Evolutionary conservation across 202 grass and related monocot genomes (phyloP), one percentile per base, ranked within the genome.

Genomic region (Digitaria exilis): DNA sequence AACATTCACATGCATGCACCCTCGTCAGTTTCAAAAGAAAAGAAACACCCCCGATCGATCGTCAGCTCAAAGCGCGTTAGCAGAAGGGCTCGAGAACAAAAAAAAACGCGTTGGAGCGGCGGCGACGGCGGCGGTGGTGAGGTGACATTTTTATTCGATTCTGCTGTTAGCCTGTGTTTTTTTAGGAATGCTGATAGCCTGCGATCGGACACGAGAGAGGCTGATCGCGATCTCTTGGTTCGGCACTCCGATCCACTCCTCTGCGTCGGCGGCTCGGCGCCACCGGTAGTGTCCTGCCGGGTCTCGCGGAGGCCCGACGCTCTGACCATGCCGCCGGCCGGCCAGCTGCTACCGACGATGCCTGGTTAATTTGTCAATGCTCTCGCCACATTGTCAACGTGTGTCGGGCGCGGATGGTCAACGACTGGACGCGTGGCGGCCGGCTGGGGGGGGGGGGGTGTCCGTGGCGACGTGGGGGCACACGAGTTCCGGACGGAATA

Each of bases 11-110:
- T n/a, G n/a, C n/a, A n/a, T n/a, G n/a, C n/a, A n/a, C 5, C 18
- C 21, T n/a, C 37, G 37, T 39, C 37, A 39, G 37, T 39, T 39
- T 39, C 37, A 39, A 39, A 39, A 39, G 9, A 39, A 37, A 37
- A 37, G 4, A 37, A 37, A 37, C 35, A 37, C 35, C 35, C 35
- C 6, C 1, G n/a, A n/a, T n/a, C n/a, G n/a, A 32, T 77, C 52
- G 15, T 80, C 71, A n/a, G 71, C 66, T 82, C 82, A 82, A 85
- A 89, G 10, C 82, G 65, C 72, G 87, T 82, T 12, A 84, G 75
- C 22, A 21, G 8, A 10, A 6, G 37, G 0, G 21, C 18, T 9
- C 49, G 30, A n/a, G 19, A 11, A 8, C 12, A 4, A 46, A 49
- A 17, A 49, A 82, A 81, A 85, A 7, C 82, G 65, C 71, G 87